Evolutionary conservation across 495 filamentous ascomycete genomes (phyloP), one percentile per base, ranked within the genome.

Genomic region (Podospora anserina): DNA sequence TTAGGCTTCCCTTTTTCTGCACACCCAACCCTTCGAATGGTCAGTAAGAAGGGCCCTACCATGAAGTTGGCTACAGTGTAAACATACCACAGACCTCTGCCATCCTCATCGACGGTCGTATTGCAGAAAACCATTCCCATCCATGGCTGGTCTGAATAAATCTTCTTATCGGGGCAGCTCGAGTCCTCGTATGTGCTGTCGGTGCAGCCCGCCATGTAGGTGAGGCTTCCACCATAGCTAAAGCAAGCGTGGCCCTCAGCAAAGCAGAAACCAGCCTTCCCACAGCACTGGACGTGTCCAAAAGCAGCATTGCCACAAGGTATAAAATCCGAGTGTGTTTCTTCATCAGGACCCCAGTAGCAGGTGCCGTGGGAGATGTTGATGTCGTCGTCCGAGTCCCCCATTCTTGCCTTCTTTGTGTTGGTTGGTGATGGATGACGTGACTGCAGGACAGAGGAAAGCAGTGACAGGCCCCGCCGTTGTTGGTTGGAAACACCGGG

Each of bases 361-460:
- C 80, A 82, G 54, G 75, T 77, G 39, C 80, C 80, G 30, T 80
- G 79, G 54, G 77, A 78, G 63, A 80, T 74, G 54, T 49, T 49
- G 66, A 66, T 4, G 23, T 15, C n/a, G 19, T 18, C 32, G 60
- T 73, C 63, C 5, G 56, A 55, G 61, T 62, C 54, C 26, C n/a
- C 20, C 64, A 74, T 74, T 3, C 1, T 58, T 59, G 23, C n/a
- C 55, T 15, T 20, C 7, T 26, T 20, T 58, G n/a, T 19, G 20
- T 4, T n/a, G n/a, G 23, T 58, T 4, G 30, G 30, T 32, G 13
- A 58, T 7, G 55, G n/a, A 18, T 18, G 54, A 15, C 19, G 15
- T 6, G 54, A 13, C 4, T 56, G 54, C 54, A 32, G 30, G 7
- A 18, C 39, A 49, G 39, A 49, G 39, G 39, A 49, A 49, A 49